Base-by-base conservation (phyloP, 345 rosid species). In the Combretum micranthum region DNA sequence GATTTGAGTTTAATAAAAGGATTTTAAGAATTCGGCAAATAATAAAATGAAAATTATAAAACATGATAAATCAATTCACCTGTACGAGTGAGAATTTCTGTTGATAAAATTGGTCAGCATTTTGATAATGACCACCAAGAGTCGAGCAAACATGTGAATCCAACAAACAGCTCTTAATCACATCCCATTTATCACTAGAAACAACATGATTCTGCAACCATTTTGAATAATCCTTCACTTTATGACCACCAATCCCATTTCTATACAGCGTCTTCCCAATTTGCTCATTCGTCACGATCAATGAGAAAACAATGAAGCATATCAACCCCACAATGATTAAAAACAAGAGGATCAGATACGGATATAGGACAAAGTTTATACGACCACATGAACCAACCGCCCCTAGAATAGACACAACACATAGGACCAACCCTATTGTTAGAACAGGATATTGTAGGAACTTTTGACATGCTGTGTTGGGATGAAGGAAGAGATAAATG, bases 141-240 rank as follows among this genome's bases (percentile, higher is more conserved):
- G 17, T 45, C 20, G 22, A 17, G 55, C 83, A 79, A 25, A 68
- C 62, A 20, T 75, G 7, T 18, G 65, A 44, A 4, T 64, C 65
- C 20, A 56, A 52, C 65, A 75, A 48, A 47, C 80, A 79, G 47
- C 65, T 64, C 50, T 43, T 63, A 15, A 70, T 68, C 20, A 53
- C 52, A 15, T 56, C 59, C 83, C 80, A 79, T 17, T 68, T 63
- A 32, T 53, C 50, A 11, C 44, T 42, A 0, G 54, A 54, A 32
- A 57, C 63, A 10, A 69, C 60, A 15, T 67, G 51, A 6, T 69
- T 42, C 56, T 37, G 66, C 45, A 75, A 44, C 80, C 80, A 79
- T n/a, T 64, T 12, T 1, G 71, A 70, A 55, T 69, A 72, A 70
- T 79, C 76, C 21, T 55, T 71, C 25, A 59, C 10, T 16, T 25